Evolutionary conservation across 805 yeast genomes (phyloP).

Genomic region (Myxozyma kluyveri): DNA sequence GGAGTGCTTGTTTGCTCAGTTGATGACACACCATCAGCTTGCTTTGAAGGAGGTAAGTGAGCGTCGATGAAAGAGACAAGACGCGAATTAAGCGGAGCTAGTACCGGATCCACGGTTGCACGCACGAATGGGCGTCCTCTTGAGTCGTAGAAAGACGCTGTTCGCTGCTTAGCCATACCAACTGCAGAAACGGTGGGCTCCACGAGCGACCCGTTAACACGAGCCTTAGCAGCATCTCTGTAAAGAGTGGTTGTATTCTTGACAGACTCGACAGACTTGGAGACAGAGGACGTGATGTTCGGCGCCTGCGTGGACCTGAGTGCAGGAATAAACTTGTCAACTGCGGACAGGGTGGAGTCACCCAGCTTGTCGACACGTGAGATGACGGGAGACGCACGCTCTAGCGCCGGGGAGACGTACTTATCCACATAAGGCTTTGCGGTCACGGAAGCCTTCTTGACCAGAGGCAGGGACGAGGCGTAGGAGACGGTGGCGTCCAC

Average conservation of each 20-base stretch:
- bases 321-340: slow-evolving; percentile 61
- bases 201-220: slow-evolving; percentile 49
- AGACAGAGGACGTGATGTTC: slow-evolving; percentile 45
- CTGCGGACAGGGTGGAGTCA: slow-evolving; percentile 52
- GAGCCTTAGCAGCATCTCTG: slow-evolving; percentile 34
- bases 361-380: slow-evolving; percentile 51
- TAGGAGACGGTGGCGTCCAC: slow-evolving; percentile 24
- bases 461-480: slow-evolving; percentile 23
- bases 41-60: slow-evolving; percentile 43
- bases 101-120: slow-evolving; percentile 59
- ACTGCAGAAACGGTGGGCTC: slow-evolving; percentile 42
- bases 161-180: slow-evolving; percentile 50
- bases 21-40: not conserved
- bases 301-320: slow-evolving; percentile 59
- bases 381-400: slow-evolving; percentile 47
- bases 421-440: slow-evolving; percentile 26
- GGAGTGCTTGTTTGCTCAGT: slow-evolving; percentile 1
- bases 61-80: slow-evolving; percentile 47
- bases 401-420: slow-evolving; percentile 38
- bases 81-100: slow-evolving; percentile 59
- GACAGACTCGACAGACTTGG: slow-evolving; percentile 41
- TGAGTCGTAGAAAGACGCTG: slow-evolving; percentile 52
- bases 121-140: slow-evolving; percentile 63
- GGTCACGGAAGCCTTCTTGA: slow-evolving; percentile 21
- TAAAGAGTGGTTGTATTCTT: slow-evolving; percentile 39